Conservation (phyloP, 225 moss, liverwort and hornwort species). For the Sphagnum contortum region DNA sequence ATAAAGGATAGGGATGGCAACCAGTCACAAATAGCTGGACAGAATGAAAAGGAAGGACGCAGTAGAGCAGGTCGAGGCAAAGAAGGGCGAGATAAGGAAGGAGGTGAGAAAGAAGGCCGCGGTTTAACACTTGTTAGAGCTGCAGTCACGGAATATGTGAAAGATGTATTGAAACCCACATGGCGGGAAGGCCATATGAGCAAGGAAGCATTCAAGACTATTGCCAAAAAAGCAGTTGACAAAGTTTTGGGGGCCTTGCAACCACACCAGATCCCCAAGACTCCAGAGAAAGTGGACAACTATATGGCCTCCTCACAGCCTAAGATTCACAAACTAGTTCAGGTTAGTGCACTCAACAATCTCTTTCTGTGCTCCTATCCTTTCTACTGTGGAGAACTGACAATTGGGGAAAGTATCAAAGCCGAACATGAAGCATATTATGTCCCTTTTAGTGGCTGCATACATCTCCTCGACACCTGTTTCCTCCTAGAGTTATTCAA, state of each 20-base stretch:
- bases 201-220: constrained; percentile 94
- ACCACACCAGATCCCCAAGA: constrained; percentile 66
- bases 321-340: constrained; percentile 86
- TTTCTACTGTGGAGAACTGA: background rate
- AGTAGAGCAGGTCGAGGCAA: constrained; percentile 44
- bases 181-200: constrained; percentile 96
- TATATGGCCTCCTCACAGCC: constrained; percentile 72
- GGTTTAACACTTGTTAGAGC: constrained; percentile 36
- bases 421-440: too few relatives aligned
- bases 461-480: too few relatives aligned
- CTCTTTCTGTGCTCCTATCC: background rate
- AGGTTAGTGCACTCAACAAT: constrained; percentile 27
- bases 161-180: constrained; percentile 77
- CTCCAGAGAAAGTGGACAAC: constrained; percentile 67
- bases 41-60: constrained; percentile 14
- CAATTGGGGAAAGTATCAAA: too few relatives aligned
- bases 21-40: constrained; percentile 1
- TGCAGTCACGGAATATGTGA: constrained; percentile 67
- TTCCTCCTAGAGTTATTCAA: too few relatives aligned
- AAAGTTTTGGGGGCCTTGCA: constrained; percentile 70
- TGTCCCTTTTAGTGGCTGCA: too few relatives aligned
- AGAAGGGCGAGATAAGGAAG: constrained; percentile 38
- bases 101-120: constrained; percentile 36
- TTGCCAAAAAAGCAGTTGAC: constrained; percentile 89
- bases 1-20: constrained; percentile 4